phyloP scores from a whole-genome alignment of 345 rosid species.

The Punica granatum region DNA sequence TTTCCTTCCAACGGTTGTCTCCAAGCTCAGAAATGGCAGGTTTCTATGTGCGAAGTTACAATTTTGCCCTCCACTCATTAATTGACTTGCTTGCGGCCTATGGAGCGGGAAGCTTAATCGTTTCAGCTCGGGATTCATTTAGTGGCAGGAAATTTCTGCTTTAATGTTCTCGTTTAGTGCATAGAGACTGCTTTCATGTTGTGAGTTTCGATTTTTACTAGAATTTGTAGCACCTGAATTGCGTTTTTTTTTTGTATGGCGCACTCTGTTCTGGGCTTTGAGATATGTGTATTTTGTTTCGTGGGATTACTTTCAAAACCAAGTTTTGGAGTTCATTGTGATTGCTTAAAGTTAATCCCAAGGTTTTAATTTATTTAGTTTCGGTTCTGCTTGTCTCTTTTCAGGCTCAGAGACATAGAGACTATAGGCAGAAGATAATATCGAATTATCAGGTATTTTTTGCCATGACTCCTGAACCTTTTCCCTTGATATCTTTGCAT shows the following conservation, averaged over 20 bases:
- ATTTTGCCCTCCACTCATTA: background rate
- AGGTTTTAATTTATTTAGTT: background rate
- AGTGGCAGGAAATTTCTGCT: background rate
- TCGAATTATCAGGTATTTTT: slow-evolving; percentile 62
- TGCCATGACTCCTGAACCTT: background rate
- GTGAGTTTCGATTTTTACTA: background rate
- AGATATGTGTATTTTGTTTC: background rate
- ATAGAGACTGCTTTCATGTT: background rate
- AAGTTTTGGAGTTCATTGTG: background rate
- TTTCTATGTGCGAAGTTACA: background rate
- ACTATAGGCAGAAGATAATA: slow-evolving; percentile 77
- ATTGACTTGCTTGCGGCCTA: background rate
- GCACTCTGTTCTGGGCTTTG: background rate
- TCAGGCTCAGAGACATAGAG: slow-evolving; percentile 75
- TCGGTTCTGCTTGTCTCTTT: background rate
- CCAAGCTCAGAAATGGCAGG: background rate
- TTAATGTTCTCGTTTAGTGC: background rate
- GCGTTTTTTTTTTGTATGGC: background rate
- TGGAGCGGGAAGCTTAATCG: background rate
- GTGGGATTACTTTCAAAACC: background rate
- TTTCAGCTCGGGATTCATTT: background rate
- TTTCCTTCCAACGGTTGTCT: slow-evolving; percentile 11
- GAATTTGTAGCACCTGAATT: background rate
- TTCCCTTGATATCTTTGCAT: background rate
- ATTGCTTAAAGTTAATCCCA: background rate